Evolutionary conservation across 805 yeast genomes (phyloP).

Genomic region (Candida ipomoeae): DNA sequence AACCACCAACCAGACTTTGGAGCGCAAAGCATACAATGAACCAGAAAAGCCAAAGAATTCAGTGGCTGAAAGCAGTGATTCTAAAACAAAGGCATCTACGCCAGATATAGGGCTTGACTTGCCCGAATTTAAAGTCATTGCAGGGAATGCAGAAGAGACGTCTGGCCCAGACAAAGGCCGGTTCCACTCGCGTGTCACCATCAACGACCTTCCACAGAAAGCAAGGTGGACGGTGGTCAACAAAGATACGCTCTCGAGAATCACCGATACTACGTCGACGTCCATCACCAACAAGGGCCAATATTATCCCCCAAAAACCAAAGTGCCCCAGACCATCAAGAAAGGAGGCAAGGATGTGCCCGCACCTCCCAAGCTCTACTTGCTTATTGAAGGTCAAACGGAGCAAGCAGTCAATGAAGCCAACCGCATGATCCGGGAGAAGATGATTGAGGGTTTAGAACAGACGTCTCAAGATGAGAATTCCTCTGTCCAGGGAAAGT

Average conservation of each 20-base stretch:
- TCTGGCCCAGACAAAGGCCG: slow-evolving; percentile 51
- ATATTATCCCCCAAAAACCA: slow-evolving; percentile 44
- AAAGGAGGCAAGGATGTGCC: slow-evolving; percentile 35
- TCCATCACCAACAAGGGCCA: slow-evolving; percentile 82
- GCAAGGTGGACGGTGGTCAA: slow-evolving; percentile 77
- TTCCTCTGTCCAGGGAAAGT: slow-evolving; percentile 44
- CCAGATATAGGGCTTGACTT: slow-evolving; percentile 19
- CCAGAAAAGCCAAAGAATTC: background rate
- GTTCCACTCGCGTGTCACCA: slow-evolving; percentile 65
- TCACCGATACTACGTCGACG: slow-evolving; percentile 68
- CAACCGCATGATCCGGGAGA: slow-evolving; percentile 50
- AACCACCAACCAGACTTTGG: slow-evolving; percentile 45
- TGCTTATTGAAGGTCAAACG: slow-evolving; percentile 71
- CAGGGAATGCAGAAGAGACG: slow-evolving; percentile 50
- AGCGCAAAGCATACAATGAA: slow-evolving; percentile 43
- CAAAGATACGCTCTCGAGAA: slow-evolving; percentile 55
- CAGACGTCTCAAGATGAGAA: slow-evolving; percentile 43
- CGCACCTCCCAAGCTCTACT: slow-evolving; percentile 70
- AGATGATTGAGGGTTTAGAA: slow-evolving; percentile 54
- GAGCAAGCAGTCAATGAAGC: slow-evolving; percentile 58
- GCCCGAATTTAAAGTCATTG: slow-evolving; percentile 46
- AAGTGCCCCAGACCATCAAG: slow-evolving; percentile 53
- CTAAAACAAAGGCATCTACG: background rate
- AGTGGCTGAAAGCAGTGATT: background rate
- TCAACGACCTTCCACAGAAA: slow-evolving; percentile 81